Evolutionary conservation across 345 rosid genomes (phyloP).

Genomic region (Gossypium longicalyx): DNA sequence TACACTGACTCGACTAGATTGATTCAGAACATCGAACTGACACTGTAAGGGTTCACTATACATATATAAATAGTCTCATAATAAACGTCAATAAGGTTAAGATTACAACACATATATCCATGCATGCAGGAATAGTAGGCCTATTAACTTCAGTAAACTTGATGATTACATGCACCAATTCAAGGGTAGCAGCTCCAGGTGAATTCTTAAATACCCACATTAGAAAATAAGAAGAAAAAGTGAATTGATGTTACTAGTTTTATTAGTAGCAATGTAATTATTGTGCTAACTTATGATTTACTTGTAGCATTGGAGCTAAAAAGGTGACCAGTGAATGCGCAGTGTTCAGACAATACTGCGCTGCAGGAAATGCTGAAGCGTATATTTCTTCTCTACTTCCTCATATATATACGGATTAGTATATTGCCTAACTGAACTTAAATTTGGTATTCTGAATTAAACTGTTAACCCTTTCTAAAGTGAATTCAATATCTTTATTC

Average conservation of each 20-base stretch:
- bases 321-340: conserved; percentile 9
- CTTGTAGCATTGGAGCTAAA: conserved; percentile 17
- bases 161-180: conserved; percentile 45
- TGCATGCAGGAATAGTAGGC: neutral
- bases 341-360: conserved; percentile 11
- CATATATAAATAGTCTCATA: neutral
- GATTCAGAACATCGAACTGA: conserved; percentile 53
- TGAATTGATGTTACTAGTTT: neutral
- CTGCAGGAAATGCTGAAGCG: conserved; percentile 14
- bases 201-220: neutral
- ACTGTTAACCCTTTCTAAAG: neutral
- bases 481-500: neutral
- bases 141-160: conserved; percentile 29
- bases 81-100: neutral
- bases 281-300: neutral
- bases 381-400: neutral
- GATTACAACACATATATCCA: neutral
- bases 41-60: conserved; percentile 39
- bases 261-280: neutral
- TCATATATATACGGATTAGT: neutral
- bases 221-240: neutral
- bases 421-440: neutral
- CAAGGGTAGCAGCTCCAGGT: conserved; percentile 51
- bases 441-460: neutral
- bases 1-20: conserved; percentile 52